Evolutionary conservation across 345 rosid species (phyloP), one percentile per base, ranked within the genome.

Genomic region (Clausena lansium): DNA sequence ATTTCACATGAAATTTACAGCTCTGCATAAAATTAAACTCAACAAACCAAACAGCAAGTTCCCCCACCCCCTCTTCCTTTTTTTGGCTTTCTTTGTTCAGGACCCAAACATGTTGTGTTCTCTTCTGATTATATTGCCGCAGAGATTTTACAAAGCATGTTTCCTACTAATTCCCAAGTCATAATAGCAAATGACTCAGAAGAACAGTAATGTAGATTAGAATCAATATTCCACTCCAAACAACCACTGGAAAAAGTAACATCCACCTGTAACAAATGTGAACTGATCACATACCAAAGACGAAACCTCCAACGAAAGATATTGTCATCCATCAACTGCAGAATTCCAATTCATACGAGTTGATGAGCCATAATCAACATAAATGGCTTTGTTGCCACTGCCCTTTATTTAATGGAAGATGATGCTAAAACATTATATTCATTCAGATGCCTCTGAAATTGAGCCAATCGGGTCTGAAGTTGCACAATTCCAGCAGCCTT

Each of bases 401-500:
- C 50, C 32, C 15, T 28, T 14, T 19, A 6, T 41, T 70, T 72
- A 57, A 65, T 41, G 35, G 79, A 83, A 36, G 81, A 83, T 30
- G 89, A 86, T 69, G 86, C 80, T 54, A 90, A 68, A 50, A 90
- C 89, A 20, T 84, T 82, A 27, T 84, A 81, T 62, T 90, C 87
- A 62, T 83, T 85, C 75, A 90, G 71, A 62, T 73, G 89, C 77
- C 76, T 87, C 64, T 88, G 89, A 67, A 90, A 90, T 27, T 84
- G 87, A 76, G 88, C 87, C 81, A 90, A 71, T 14, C 79, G 88
- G 8, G 80, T 74, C 76, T 86, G 92, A 28, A 90, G 79, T 74
- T 88, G 91, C 45, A 81, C 67, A 47, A 90, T 86, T 70, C 89
- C 92, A 67, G 91, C 85, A 58, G 94, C 90, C 79, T 90, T 90